Evolutionary conservation across 805 yeast genomes (phyloP).

Genomic region (Teunomyces panamensis): DNA sequence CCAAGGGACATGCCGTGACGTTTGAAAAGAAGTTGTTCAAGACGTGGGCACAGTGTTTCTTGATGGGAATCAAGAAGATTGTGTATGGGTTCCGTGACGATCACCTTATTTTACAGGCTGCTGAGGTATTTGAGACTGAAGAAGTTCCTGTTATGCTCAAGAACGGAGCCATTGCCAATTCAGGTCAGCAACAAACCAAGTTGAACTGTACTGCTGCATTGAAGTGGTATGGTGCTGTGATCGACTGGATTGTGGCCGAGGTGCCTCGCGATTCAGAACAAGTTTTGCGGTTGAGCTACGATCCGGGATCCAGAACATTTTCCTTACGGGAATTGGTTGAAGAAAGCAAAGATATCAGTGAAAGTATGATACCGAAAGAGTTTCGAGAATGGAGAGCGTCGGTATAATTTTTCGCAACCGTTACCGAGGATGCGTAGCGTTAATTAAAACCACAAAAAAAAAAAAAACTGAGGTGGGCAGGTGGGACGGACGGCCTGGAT

Average conservation of each 20-base stretch:
- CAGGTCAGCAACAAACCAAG: conserved; percentile 21
- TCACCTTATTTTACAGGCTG: conserved; percentile 54
- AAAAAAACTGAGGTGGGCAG: too few species aligned
- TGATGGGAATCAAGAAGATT: conserved; percentile 78
- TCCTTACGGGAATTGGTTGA: conserved; percentile 46
- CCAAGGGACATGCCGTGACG: conserved; percentile 53
- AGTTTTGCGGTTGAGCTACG: conserved; percentile 55
- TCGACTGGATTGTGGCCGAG: conserved; percentile 67
- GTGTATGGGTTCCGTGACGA: conserved; percentile 87
- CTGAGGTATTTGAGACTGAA: conserved; percentile 75
- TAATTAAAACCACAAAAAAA: too few species aligned
- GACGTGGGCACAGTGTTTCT: conserved; percentile 92
- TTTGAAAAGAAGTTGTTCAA: conserved; percentile 76
- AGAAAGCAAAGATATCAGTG: conserved; percentile 16
- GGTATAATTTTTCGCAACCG: neutral
- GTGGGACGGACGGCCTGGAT: too few species aligned
- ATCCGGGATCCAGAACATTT: conserved; percentile 52
- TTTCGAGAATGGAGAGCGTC: conserved; percentile 33
- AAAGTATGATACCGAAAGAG: conserved; percentile 22
- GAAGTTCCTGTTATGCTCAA: conserved; percentile 72
- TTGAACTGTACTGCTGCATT: conserved; percentile 76
- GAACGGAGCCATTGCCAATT: conserved; percentile 34
- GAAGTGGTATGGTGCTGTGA: conserved; percentile 81
- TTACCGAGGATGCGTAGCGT: neutral
- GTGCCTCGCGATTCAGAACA: conserved; percentile 50